Conservation (phyloP, 2,329 filamentous ascomycete genomes). For the Colletotrichum tanaceti region DNA sequence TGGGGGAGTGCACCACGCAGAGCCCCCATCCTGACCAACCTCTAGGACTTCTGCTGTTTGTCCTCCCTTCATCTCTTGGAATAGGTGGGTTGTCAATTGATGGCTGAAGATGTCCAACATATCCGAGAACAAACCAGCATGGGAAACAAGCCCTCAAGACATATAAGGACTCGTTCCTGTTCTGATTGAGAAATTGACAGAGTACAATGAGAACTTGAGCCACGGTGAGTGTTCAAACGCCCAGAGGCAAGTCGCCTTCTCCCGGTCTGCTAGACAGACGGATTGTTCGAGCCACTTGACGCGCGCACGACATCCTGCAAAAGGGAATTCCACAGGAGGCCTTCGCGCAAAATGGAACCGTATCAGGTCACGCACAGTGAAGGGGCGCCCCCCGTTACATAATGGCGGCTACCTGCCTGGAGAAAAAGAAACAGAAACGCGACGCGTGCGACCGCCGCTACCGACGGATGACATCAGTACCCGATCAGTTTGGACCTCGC, state of each 20-base stretch:
- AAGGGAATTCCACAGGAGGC: background rate
- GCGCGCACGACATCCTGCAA: background rate
- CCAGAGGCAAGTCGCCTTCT: too few species aligned
- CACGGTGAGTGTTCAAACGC: too few species aligned
- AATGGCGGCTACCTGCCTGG: slow-evolving; percentile 33
- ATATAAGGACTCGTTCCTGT: too few species aligned
- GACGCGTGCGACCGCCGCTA: slow-evolving; percentile 30
- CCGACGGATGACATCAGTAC: slow-evolving; percentile 38
- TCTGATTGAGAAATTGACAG: too few species aligned
- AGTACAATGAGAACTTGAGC: background rate
- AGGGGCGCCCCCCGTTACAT: slow-evolving; percentile 24
- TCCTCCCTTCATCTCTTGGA: too few species aligned
- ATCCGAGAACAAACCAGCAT: too few species aligned
- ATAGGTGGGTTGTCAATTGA: too few species aligned
- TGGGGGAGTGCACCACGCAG: too few species aligned
- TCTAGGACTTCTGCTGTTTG: too few species aligned
- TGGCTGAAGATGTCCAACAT: too few species aligned
- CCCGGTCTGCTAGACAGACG: background rate
- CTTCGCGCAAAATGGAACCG: background rate
- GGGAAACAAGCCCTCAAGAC: too few species aligned
- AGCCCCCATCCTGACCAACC: too few species aligned
- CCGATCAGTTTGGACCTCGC: slow-evolving; percentile 3
- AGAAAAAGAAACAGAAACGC: slow-evolving; percentile 39
- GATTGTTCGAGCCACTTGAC: background rate
- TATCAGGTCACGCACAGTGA: slow-evolving; percentile 9